phyloP scores from a whole-genome alignment of 192 early-diverging fungal species.

The Helicostylum pulchrum region DNA sequence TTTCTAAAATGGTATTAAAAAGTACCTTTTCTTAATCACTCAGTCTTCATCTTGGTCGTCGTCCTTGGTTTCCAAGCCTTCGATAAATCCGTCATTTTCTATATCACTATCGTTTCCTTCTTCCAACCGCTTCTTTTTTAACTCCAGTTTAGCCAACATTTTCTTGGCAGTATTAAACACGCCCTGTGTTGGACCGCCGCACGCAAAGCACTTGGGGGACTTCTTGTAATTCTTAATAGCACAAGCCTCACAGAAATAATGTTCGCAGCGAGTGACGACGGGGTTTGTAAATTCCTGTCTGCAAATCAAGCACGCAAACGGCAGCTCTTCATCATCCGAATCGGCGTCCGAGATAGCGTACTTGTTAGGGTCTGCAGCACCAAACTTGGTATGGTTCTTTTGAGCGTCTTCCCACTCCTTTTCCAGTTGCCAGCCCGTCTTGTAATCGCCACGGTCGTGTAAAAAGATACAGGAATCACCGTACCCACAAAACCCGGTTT shows the following conservation, averaged over 20 bases:
- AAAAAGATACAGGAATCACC: slow-evolving; percentile 98
- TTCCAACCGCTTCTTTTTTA: slow-evolving; percentile 45
- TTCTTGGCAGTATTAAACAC: slow-evolving; percentile 82
- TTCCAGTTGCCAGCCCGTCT: slow-evolving; percentile 96
- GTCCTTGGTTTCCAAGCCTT: slow-evolving; percentile 24
- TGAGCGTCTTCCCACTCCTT: slow-evolving; percentile 93
- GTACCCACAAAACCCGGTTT: slow-evolving; percentile 93
- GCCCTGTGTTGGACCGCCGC: slow-evolving; percentile 79
- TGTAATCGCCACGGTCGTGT: slow-evolving; percentile 97
- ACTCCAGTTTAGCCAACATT: slow-evolving; percentile 51
- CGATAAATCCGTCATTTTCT: slow-evolving; percentile 18
- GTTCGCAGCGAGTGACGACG: slow-evolving; percentile 90
- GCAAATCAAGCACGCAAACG: slow-evolving; percentile 96
- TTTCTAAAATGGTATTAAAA: neutral
- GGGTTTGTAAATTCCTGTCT: slow-evolving; percentile 84
- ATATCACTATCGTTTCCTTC: slow-evolving; percentile 28
- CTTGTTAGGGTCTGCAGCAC: slow-evolving; percentile 51
- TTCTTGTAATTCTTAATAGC: slow-evolving; percentile 83
- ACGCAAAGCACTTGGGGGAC: slow-evolving; percentile 88
- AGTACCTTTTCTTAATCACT: neutral
- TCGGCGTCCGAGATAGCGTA: slow-evolving; percentile 47
- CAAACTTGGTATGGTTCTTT: slow-evolving; percentile 45
- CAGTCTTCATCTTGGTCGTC: slow-evolving; percentile 34
- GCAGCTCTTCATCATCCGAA: slow-evolving; percentile 75
- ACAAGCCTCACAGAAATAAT: slow-evolving; percentile 97